phyloP scores from a whole-genome alignment of 1,284 basidiomycete genomes.

The Leccinum pseudoinsigne region DNA sequence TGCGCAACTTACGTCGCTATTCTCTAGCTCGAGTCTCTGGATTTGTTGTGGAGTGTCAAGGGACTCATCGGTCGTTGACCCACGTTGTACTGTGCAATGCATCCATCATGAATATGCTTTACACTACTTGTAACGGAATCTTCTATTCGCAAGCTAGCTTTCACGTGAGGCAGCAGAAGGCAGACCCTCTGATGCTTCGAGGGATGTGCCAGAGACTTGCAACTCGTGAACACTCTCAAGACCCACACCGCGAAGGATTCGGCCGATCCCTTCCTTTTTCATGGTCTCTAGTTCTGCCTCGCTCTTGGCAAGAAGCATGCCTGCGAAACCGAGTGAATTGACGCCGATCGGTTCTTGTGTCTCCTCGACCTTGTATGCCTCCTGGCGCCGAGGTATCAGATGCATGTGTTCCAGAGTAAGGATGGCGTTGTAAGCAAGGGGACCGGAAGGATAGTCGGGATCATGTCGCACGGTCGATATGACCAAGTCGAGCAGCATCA shows the following conservation, averaged over 20 bases:
- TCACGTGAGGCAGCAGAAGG: neutral
- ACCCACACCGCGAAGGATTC: slow-evolving; percentile 61
- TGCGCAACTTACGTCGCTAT: slow-evolving; percentile 20
- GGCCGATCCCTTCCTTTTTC: slow-evolving; percentile 56
- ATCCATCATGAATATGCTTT: slow-evolving; percentile 3
- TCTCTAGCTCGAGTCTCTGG: slow-evolving; percentile 42
- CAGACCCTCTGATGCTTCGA: slow-evolving; percentile 26
- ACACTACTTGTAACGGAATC: neutral
- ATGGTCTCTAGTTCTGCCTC: slow-evolving; percentile 70
- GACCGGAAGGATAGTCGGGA: slow-evolving; percentile 55
- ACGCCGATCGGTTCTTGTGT: slow-evolving; percentile 62
- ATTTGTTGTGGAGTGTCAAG: slow-evolving; percentile 40
- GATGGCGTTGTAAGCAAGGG: slow-evolving; percentile 80
- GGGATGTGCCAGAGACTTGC: slow-evolving; percentile 46
- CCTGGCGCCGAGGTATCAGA: slow-evolving; percentile 71
- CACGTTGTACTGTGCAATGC: neutral
- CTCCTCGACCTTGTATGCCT: slow-evolving; percentile 49
- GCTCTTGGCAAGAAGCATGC: slow-evolving; percentile 82
- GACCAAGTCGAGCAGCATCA: slow-evolving; percentile 75
- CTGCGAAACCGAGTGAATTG: slow-evolving; percentile 87
- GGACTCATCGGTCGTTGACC: slow-evolving; percentile 35
- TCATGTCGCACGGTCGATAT: slow-evolving; percentile 75
- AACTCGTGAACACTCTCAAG: slow-evolving; percentile 64
- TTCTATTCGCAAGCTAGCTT: slow-evolving; percentile 5
- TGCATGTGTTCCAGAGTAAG: slow-evolving; percentile 84